Percentiles rank a stretch among this genome's conserved stretches.
phyloP scores from a whole-genome alignment of 2,329 filamentous ascomycete species.

The Ascosphaera acerosa region DNA sequence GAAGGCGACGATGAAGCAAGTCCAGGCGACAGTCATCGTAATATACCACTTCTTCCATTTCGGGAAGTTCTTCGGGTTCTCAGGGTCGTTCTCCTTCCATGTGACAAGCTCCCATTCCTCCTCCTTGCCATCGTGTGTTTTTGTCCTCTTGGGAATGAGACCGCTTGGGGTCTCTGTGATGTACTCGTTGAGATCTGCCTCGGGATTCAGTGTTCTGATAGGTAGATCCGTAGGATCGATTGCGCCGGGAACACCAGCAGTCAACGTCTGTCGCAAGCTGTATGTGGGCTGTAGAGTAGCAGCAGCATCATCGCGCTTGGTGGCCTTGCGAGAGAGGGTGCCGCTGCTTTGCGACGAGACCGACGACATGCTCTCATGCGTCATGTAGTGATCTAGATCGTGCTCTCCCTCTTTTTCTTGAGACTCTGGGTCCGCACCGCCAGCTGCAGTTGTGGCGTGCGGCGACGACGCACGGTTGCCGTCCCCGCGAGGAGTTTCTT shows the following conservation, averaged over 20 bases:
- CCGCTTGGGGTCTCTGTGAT: conserved; percentile 34
- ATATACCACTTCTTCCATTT: conserved; percentile 58
- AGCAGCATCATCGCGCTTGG: neutral
- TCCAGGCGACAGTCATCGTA: conserved; percentile 60
- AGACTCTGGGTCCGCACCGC: no score
- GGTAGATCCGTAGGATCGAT: conserved; percentile 32
- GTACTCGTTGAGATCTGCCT: conserved; percentile 41
- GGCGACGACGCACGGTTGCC: no score
- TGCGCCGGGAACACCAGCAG: conserved; percentile 6
- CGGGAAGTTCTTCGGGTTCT: conserved; percentile 69
- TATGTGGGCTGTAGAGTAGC: conserved; percentile 1
- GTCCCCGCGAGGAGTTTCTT: no score
- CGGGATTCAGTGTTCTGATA: conserved; percentile 34
- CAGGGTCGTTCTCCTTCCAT: conserved; percentile 44
- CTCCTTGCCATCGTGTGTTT: conserved; percentile 29
- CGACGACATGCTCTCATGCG: no score
- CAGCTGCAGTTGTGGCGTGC: no score
- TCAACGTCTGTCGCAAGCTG: conserved; percentile 8
- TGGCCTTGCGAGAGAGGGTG: neutral
- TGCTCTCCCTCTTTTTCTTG: no score
- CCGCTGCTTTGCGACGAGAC: neutral
- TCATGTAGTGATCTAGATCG: no score
- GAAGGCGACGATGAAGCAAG: conserved; percentile 50
- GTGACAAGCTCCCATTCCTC: conserved; percentile 38
- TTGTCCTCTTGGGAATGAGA: conserved; percentile 30